phyloP scores from a whole-genome alignment of 2,329 filamentous ascomycete genomes.

The Curvularia sp. region DNA sequence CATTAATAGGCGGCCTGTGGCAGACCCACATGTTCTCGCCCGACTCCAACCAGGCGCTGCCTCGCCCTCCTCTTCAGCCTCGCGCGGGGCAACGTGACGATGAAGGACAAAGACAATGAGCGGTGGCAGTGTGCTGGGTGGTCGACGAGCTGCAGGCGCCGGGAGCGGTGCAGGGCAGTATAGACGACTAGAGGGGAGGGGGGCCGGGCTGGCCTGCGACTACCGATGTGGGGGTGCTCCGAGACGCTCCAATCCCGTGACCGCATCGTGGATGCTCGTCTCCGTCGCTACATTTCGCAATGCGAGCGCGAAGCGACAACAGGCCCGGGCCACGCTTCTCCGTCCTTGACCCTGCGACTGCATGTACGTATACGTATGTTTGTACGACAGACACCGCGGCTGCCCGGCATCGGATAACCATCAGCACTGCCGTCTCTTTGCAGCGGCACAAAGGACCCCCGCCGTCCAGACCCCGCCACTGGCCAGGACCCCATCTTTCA shows the following conservation, averaged over 20 bases:
- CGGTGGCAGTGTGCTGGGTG: neutral
- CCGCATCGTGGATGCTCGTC: constrained; percentile 8
- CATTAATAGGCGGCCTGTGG: constrained; percentile 28
- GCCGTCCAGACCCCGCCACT: neutral
- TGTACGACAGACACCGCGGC: neutral
- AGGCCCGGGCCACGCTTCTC: too few relatives aligned
- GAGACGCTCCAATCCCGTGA: constrained; percentile 17
- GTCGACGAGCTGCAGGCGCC: constrained; percentile 16
- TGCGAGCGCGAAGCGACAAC: neutral
- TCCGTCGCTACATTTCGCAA: constrained; percentile 9
- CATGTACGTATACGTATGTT: neutral
- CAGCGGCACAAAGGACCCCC: neutral
- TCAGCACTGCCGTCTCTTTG: constrained; percentile 1
- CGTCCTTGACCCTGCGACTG: neutral
- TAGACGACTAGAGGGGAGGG: neutral
- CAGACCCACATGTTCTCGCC: constrained; percentile 26
- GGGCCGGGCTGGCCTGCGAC: constrained; percentile 19
- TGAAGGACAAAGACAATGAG: neutral
- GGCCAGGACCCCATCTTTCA: neutral
- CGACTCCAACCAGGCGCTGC: constrained; percentile 31
- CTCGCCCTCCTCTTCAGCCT: constrained; percentile 36
- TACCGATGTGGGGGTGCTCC: constrained; percentile 12
- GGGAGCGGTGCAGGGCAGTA: neutral
- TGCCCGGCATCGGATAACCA: constrained; percentile 14
- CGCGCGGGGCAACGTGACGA: constrained; percentile 25